phyloP scores from a whole-genome alignment of 31 red algal genomes.

The Odonthalia washingtoniensis region DNA sequence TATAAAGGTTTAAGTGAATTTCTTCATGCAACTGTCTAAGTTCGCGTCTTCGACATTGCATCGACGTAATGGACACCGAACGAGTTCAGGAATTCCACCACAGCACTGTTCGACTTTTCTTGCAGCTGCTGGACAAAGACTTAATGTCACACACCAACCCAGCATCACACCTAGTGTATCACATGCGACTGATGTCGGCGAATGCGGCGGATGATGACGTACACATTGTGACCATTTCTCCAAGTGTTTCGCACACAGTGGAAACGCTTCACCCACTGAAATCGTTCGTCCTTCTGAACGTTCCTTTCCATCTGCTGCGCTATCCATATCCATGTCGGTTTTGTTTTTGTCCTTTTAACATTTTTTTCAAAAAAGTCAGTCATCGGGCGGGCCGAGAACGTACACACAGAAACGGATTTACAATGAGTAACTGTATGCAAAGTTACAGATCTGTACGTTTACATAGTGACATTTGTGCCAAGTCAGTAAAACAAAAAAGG shows the following conservation, averaged over 20 bases:
- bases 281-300: too few species aligned
- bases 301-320: too few species aligned
- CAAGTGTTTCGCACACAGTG: neutral
- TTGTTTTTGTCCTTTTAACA: too few species aligned
- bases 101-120: constrained; percentile 25
- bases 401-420: too few species aligned
- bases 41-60: neutral
- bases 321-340: too few species aligned
- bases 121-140: constrained; percentile 21
- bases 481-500: too few species aligned
- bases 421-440: too few species aligned
- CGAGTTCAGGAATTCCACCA: constrained; percentile 30
- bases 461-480: too few species aligned
- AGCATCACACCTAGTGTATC: constrained; percentile 1
- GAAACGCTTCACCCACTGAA: constrained; percentile 44
- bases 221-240: neutral
- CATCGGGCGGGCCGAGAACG: too few species aligned
- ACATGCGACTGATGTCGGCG: constrained; percentile 36
- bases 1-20: constrained; percentile 5
- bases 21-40: constrained; percentile 29
- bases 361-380: too few species aligned
- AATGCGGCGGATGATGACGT: neutral
- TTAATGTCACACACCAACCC: constrained; percentile 48
- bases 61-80: neutral
- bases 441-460: too few species aligned